These are phyloP conservation scores for Thecaphora frezii DNA, from an alignment of 1,284 basidiomycete genomes.

Conservation along the genomic window DNA sequence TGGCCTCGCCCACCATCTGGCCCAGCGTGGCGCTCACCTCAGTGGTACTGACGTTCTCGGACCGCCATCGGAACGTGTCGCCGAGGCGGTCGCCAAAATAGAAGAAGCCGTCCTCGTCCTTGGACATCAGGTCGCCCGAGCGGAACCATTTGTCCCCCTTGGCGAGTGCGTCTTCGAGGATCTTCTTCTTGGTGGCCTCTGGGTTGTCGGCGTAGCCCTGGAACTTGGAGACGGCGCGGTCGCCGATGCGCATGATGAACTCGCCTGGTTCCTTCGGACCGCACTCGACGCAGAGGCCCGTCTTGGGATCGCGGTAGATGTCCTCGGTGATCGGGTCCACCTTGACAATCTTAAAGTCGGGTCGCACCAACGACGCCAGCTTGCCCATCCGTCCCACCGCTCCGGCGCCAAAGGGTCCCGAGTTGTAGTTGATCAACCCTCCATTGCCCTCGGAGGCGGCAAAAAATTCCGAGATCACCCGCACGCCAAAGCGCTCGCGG, in stretches of 20 bases:
- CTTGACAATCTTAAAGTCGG: conserved; percentile 51
- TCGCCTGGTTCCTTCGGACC: conserved; percentile 52
- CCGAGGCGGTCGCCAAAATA: conserved; percentile 58
- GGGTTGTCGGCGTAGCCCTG: conserved; percentile 53
- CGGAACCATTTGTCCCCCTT: conserved; percentile 58
- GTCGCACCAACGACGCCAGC: conserved; percentile 33
- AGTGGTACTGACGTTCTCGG: conserved; percentile 57
- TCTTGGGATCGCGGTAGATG: conserved; percentile 49
- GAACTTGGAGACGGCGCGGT: conserved; percentile 33
- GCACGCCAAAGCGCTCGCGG: conserved; percentile 55
- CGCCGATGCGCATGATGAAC: conserved; percentile 53
- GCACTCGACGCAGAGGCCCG: conserved; percentile 55
- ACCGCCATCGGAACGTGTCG: conserved; percentile 58
- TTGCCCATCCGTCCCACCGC: conserved; percentile 55
- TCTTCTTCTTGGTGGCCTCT: conserved; percentile 58
- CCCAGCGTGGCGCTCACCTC: conserved; percentile 54
- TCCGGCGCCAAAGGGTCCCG: conserved; percentile 56
- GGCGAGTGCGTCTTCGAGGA: conserved; percentile 53
- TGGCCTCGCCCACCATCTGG: conserved; percentile 53
- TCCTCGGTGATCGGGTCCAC: conserved; percentile 60
- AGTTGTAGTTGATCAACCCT: conserved; percentile 56
- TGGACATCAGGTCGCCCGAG: conserved; percentile 55
- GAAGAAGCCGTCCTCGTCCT: conserved; percentile 51
- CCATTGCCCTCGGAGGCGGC: conserved; percentile 57
- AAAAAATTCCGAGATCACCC: conserved; percentile 57